Evolutionary conservation across 805 yeast genomes (phyloP).

Genomic region (Metschnikowia drakensbergensis): DNA sequence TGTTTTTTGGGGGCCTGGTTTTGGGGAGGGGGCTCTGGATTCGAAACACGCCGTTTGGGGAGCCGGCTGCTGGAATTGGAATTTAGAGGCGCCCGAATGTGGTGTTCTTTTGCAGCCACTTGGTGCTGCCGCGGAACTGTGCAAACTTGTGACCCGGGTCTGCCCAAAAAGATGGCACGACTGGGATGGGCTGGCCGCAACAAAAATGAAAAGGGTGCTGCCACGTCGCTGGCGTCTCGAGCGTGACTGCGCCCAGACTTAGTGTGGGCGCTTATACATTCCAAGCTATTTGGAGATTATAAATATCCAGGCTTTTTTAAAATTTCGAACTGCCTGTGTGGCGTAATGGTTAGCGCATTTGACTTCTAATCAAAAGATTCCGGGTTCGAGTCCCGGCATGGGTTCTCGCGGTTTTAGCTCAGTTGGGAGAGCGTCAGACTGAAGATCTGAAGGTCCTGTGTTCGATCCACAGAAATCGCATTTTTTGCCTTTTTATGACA

Average conservation of each 20-base stretch:
- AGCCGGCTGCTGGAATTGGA: background rate
- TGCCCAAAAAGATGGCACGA: no score
- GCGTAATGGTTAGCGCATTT: conserved; percentile 17
- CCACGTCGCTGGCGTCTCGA: no score
- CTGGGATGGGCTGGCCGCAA: no score
- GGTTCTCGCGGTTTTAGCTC: conserved; percentile 21
- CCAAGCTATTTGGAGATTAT: no score
- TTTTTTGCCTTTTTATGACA: background rate
- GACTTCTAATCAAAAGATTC: no score
- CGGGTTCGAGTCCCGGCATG: conserved; percentile 20
- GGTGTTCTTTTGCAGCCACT: background rate
- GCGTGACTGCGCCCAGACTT: no score
- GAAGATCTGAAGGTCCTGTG: conserved; percentile 24
- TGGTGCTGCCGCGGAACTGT: background rate
- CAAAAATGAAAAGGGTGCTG: no score
- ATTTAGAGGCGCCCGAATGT: background rate
- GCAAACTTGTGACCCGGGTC: background rate
- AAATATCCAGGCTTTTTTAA: background rate
- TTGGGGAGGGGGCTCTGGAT: background rate
- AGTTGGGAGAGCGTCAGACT: conserved; percentile 33
- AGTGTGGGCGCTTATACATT: no score
- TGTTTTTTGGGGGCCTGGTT: no score
- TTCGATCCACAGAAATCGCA: conserved; percentile 17
- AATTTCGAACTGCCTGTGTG: conserved; percentile 14
- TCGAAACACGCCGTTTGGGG: background rate